Percentiles rank a stretch among this genome's conserved stretches.
These are phyloP conservation scores for Termitomyces heimii DNA, from an alignment of 768 basidiomycete species.

Conservation along the genomic window DNA sequence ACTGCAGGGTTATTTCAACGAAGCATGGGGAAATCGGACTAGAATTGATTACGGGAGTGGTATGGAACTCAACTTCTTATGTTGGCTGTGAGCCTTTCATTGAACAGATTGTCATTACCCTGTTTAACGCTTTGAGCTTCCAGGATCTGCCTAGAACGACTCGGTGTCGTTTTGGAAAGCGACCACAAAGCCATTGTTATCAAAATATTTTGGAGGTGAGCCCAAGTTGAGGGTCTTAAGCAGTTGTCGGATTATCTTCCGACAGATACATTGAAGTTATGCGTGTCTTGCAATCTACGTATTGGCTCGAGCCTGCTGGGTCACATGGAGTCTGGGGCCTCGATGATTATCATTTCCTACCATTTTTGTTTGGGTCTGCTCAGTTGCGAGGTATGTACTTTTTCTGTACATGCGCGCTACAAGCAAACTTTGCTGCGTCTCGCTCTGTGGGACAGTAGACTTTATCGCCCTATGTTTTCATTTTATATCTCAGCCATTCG, in stretches of 20 bases:
- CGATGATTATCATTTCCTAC: slow-evolving; percentile 95
- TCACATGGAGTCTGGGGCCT: slow-evolving; percentile 98
- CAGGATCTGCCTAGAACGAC: slow-evolving; percentile 76
- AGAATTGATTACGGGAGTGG: slow-evolving; percentile 99
- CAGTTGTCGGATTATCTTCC: slow-evolving; percentile 36
- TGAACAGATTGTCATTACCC: neutral
- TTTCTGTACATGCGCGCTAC: too few species aligned
- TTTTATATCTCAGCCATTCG: neutral
- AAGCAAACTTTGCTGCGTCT: neutral
- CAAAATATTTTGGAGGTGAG: slow-evolving; percentile 83
- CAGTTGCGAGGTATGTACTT: slow-evolving; percentile 54
- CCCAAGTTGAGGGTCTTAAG: neutral
- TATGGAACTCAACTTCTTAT: slow-evolving; percentile 97
- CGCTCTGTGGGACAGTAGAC: neutral
- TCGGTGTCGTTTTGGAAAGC: slow-evolving; percentile 53
- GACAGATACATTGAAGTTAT: slow-evolving; percentile 71
- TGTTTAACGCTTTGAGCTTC: neutral
- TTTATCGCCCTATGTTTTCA: too few species aligned
- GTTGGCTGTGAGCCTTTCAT: slow-evolving; percentile 74
- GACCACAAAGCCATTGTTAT: slow-evolving; percentile 78
- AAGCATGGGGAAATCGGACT: slow-evolving; percentile 87
- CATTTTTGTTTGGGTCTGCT: slow-evolving; percentile 82
- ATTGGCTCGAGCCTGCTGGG: slow-evolving; percentile 98
- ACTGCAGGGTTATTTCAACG: slow-evolving; percentile 73
- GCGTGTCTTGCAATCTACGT: slow-evolving; percentile 85